Evolutionary conservation across 768 basidiomycete species (phyloP), one percentile per base, ranked within the genome.

Genomic region (Lactarius sp.): DNA sequence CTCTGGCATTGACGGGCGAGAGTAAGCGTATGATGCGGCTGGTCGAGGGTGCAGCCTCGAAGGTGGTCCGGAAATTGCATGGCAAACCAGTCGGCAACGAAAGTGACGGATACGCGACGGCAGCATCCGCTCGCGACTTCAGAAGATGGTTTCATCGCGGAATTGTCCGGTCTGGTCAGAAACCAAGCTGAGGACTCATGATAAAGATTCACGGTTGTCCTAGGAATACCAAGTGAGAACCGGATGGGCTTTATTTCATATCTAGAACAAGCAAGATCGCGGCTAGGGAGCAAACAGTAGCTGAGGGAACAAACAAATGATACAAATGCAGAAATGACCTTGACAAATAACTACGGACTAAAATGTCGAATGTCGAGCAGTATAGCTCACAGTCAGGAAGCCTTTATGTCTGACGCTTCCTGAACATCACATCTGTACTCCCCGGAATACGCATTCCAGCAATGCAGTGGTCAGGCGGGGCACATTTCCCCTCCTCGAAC

Each of bases 401-500:
- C 3, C 1, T 20, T 47, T 44, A 56, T 27, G 8, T 47, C 46
- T 37, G 56, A 34, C 56, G 46, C 16, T 58, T 49, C 57, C 57
- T 58, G 37, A 58, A 60, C 44, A 60, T 16, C 4, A 52, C 41
- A 36, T 60, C 34, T 36, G 34, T 34, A 37, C 36, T 22, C 27
- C 61, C 10, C 6, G 49, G n/a, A 31, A 50, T 50, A 7, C n/a
- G 9, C 12, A 18, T 8, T 13, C 16, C 6, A 12, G 36, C 22
- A 33, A 60, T 44, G 12, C 8, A 56, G 31, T 27, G 14, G 9
- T 42, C 13, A 41, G 41, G 37, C 10, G 62, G 62, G 22, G 31
- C 27, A 16, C 49, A 22, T 31, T 44, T 56, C 7, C 66, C 74
- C 14, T 71, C 64, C 52, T 69, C 66, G 41, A 73, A 59, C 58